Conservation (phyloP, 352 stramenopile species). For the Globisporangium okanoganense region DNA sequence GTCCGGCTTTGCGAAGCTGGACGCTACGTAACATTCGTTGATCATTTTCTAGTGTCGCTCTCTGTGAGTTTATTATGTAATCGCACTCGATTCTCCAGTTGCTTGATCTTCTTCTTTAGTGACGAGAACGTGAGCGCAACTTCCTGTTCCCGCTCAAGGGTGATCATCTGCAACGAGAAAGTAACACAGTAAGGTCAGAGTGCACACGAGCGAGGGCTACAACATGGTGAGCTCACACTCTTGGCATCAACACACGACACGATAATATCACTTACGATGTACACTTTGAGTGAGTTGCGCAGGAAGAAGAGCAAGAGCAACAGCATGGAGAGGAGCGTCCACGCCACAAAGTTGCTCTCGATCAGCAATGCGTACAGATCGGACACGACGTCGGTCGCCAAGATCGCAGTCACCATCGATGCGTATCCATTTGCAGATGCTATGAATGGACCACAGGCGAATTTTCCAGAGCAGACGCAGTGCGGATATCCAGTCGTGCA, state of each 20-base stretch:
- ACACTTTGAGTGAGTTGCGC: slow-evolving; percentile 53
- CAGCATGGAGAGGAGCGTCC: slow-evolving; percentile 29
- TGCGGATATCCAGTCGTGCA: slow-evolving; percentile 45
- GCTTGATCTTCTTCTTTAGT: slow-evolving; percentile 55
- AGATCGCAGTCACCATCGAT: slow-evolving; percentile 27
- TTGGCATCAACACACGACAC: not conserved
- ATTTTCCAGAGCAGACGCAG: slow-evolving; percentile 41
- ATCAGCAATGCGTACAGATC: slow-evolving; percentile 30
- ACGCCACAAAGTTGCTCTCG: slow-evolving; percentile 36
- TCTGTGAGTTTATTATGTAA: slow-evolving; percentile 31
- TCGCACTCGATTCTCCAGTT: slow-evolving; percentile 54
- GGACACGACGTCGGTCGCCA: slow-evolving; percentile 26
- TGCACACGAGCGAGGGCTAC: not conserved
- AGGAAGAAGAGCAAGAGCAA: slow-evolving; percentile 42
- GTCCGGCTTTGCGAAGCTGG: not conserved
- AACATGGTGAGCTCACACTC: not conserved
- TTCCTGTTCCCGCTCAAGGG: slow-evolving; percentile 41
- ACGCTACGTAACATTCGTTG: not conserved
- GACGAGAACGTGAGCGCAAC: slow-evolving; percentile 44
- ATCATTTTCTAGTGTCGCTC: not conserved
- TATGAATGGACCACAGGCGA: slow-evolving; percentile 61
- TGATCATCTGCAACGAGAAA: slow-evolving; percentile 25
- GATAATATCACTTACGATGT: slow-evolving; percentile 24
- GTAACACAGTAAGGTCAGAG: not conserved
- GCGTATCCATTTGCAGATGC: slow-evolving; percentile 36